phyloP scores from a whole-genome alignment of 2,329 filamentous ascomycete species.

The Sphaerulina populicola region DNA sequence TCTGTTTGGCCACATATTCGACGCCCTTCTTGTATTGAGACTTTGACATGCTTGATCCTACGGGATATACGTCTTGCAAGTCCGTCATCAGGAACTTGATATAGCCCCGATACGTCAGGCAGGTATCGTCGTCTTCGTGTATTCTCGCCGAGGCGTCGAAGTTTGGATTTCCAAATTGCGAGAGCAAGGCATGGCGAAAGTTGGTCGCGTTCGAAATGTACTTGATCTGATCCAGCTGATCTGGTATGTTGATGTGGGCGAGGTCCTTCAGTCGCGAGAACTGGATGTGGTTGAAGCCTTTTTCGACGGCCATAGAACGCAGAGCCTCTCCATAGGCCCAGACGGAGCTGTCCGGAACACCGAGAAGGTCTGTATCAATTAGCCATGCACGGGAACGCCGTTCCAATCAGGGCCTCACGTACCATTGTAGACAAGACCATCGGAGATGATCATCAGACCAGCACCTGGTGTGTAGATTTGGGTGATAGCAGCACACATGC shows the following conservation, averaged over 20 bases:
- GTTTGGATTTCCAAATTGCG: slow-evolving; percentile 10
- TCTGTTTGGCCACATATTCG: slow-evolving; percentile 17
- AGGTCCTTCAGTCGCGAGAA: slow-evolving; percentile 16
- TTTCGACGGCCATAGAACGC: slow-evolving; percentile 6
- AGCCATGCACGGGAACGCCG: neutral
- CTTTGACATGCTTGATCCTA: slow-evolving; percentile 9
- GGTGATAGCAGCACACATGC: slow-evolving; percentile 11
- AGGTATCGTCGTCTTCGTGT: slow-evolving; percentile 11
- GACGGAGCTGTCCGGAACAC: slow-evolving; percentile 9
- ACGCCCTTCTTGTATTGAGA: slow-evolving; percentile 12
- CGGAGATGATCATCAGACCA: slow-evolving; percentile 14
- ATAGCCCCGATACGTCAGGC: slow-evolving; percentile 15
- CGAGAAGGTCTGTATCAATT: slow-evolving; percentile 8
- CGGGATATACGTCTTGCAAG: slow-evolving; percentile 13
- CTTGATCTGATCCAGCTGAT: slow-evolving; percentile 16
- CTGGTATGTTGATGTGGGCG: slow-evolving; percentile 9
- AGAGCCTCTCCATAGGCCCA: slow-evolving; percentile 14
- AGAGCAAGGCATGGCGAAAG: slow-evolving; percentile 13
- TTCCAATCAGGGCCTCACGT: neutral
- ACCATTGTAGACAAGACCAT: slow-evolving; percentile 19
- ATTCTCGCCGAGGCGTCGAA: slow-evolving; percentile 7
- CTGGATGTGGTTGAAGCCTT: slow-evolving; percentile 11
- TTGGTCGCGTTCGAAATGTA: slow-evolving; percentile 18
- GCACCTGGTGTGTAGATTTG: slow-evolving; percentile 15
- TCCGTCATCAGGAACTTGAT: slow-evolving; percentile 14